Percentiles rank a stretch among this genome's conserved stretches.
These are phyloP conservation scores for Chionographis japonica DNA, from an alignment of 106 monocot species.

Conservation along the genomic window DNA sequence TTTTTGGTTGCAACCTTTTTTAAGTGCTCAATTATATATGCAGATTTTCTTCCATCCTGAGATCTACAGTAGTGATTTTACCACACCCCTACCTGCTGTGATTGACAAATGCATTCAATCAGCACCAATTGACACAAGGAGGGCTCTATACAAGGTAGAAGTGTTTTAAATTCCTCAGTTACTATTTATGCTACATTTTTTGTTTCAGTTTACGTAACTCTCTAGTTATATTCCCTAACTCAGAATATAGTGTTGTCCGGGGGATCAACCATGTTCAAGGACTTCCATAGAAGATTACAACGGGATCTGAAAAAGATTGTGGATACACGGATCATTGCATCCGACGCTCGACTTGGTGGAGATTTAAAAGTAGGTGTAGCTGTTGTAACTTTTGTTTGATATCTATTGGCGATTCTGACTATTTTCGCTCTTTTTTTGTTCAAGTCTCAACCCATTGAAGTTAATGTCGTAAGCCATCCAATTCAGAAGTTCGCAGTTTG, in stretches of 20 bases:
- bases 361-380: slow-evolving; percentile 58
- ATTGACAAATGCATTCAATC: slow-evolving; percentile 93
- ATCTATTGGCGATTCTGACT: slow-evolving; percentile 7
- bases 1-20: background rate
- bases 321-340: slow-evolving; percentile 57
- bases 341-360: slow-evolving; percentile 52
- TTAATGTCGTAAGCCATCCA: slow-evolving; percentile 85
- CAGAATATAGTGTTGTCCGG: slow-evolving; percentile 93
- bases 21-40: background rate
- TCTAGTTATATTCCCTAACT: slow-evolving; percentile 3
- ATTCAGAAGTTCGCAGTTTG: slow-evolving; percentile 93
- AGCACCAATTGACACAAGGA: slow-evolving; percentile 90
- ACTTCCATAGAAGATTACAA: slow-evolving; percentile 89
- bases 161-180: background rate
- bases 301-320: slow-evolving; percentile 92
- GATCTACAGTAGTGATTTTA: slow-evolving; percentile 69
- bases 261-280: slow-evolving; percentile 95
- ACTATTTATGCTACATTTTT: background rate
- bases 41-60: slow-evolving; percentile 95
- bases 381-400: background rate
- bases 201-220: slow-evolving; percentile 1
- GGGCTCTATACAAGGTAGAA: slow-evolving; percentile 81
- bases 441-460: slow-evolving; percentile 85
- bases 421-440: background rate
- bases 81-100: slow-evolving; percentile 65